A percentile compares a stretch with the other conserved stretches of the same genome.
Conservation (phyloP, 495 filamentous ascomycete species). For the Hypoxylon fragiforme region DNA sequence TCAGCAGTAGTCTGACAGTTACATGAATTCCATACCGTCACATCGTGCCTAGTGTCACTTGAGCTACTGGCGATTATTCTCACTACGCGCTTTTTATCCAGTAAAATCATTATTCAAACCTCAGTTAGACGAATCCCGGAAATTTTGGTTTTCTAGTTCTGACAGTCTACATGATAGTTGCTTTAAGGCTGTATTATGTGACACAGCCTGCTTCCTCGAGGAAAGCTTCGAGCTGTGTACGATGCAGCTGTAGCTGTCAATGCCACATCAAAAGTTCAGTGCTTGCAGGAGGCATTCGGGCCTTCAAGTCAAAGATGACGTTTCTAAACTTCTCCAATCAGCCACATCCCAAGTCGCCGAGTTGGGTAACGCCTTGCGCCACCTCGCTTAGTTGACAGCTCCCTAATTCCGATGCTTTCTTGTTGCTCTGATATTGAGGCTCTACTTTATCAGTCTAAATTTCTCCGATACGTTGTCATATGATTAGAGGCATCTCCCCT, state of each 20-base stretch:
- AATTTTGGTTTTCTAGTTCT: too few relatives aligned
- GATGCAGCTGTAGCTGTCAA: background rate
- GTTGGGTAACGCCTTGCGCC: constrained; percentile 7
- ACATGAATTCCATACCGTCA: too few relatives aligned
- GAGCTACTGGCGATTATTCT: too few relatives aligned
- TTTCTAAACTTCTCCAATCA: background rate
- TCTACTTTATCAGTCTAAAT: background rate
- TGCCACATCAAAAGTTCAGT: background rate
- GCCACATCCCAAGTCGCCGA: background rate
- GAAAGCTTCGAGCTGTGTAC: too few relatives aligned
- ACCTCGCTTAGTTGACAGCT: background rate
- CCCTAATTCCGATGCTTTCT: background rate
- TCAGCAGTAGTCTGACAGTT: too few relatives aligned
- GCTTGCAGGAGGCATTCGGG: constrained; percentile 2
- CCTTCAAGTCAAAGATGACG: background rate
- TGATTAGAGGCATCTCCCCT: background rate
- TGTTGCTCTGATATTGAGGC: background rate
- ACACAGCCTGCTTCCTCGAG: too few relatives aligned
- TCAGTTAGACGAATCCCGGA: too few relatives aligned
- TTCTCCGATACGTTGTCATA: background rate
- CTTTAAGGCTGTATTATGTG: too few relatives aligned
- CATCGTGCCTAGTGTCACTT: too few relatives aligned
- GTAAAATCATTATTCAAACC: too few relatives aligned
- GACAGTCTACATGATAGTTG: too few relatives aligned
- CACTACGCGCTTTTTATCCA: too few relatives aligned